Evolutionary conservation across 495 filamentous ascomycete species (phyloP), one percentile per base, ranked within the genome.

Genomic region (Daldinia childiae): DNA sequence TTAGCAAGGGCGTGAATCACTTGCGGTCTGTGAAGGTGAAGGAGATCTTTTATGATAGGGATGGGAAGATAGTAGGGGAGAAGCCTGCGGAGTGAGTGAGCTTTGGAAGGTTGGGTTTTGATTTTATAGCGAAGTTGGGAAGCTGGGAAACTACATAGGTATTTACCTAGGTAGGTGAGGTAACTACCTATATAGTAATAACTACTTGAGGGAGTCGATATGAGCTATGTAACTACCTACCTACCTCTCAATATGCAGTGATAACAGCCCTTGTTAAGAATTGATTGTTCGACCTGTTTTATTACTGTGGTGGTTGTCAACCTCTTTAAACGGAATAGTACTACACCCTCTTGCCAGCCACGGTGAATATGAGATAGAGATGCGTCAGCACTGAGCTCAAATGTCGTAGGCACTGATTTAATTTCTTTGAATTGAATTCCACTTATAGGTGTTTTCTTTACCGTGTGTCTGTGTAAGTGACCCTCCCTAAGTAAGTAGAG

Each of bases 41-140:
- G 79, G 90, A 93, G 84, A 87, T 92, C 65, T 86, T 88, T 51
- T 92, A 92, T 79, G 87, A 91, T 78, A 79, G 78, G 21, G 83
- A 87, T 30, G 90, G 89, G 6, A 84, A 80, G 70, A 91, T 93
- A 54, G 60, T 77, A 11, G 74, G 76, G 34, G 79, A 77, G 66
- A 79, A 81, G 69, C 72, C 79, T 6, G 73, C 75, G 6, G 74
- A 78, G 61, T 72, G 19, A 43, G 43, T 5, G 32, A 34, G 32
- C 32, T 19, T 8, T 26, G 12, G 9, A 56, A 39, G 43, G 43
- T 12, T 48, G 7, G 7, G 0, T 7, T 45, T 1, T 45, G 19
- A 19, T 9, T 0, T 34, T 19, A 45, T 19, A n/a, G 9, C 7
- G 43, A 48, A 9, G 17, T 8, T 48, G 43, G 7, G 17, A 48